Evolutionary conservation across 768 basidiomycete species (phyloP).

Genomic region (Sistotremastrum niveocremeum): DNA sequence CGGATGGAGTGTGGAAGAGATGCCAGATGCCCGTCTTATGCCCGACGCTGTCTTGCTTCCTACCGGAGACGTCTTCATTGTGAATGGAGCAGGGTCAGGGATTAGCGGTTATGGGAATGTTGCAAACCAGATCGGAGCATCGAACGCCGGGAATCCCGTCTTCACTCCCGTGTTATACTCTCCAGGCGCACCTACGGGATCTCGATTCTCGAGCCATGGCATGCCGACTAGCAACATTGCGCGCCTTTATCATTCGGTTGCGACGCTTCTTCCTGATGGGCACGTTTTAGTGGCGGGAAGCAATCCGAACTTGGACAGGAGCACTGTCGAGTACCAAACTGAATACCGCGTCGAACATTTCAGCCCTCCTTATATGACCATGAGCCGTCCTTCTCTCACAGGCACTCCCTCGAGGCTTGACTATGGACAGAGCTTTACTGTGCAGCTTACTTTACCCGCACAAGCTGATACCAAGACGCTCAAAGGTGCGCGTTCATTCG

Average conservation of each 20-base stretch:
- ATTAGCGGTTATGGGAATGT: constrained; percentile 75
- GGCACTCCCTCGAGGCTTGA: constrained; percentile 28
- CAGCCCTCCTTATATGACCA: constrained; percentile 66
- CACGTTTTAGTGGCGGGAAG: constrained; percentile 71
- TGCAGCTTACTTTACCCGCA: constrained; percentile 38
- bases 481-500: constrained; percentile 30
- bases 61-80: constrained; percentile 56
- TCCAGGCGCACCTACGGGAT: constrained; percentile 35
- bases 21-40: constrained; percentile 67
- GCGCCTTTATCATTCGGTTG: constrained; percentile 73
- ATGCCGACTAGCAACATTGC: constrained; percentile 57
- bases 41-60: constrained; percentile 72
- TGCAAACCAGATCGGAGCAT: constrained; percentile 48
- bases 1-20: constrained; percentile 66
- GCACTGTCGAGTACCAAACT: constrained; percentile 58
- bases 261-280: constrained; percentile 60
- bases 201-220: constrained; percentile 43
- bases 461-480: constrained; percentile 28
- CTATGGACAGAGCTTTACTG: constrained; percentile 32
- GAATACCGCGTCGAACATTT: constrained; percentile 87
- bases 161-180: constrained; percentile 59
- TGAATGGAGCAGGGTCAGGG: constrained; percentile 63
- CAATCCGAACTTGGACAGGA: constrained; percentile 73
- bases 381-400: constrained; percentile 40
- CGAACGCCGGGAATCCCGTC: constrained; percentile 67